phyloP scores from a whole-genome alignment of 441 rosid species.

The Kokia cookei region DNA sequence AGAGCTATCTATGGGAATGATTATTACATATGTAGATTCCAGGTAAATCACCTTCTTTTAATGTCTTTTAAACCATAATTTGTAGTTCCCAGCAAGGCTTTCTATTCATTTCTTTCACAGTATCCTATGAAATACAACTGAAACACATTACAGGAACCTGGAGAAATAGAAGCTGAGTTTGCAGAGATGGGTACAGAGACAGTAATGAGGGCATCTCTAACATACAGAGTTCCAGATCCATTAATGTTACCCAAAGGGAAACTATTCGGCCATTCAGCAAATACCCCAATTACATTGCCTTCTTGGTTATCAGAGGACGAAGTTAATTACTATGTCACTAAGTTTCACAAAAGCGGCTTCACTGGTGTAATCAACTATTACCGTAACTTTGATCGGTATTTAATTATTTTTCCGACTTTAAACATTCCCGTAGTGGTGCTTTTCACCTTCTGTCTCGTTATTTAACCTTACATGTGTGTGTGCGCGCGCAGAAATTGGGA shows the following conservation, averaged over 20 bases:
- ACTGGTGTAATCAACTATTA: too few species aligned
- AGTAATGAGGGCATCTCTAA: not conserved
- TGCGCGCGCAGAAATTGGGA: conserved; percentile 18
- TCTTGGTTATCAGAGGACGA: conserved; percentile 11
- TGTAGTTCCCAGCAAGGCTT: not conserved
- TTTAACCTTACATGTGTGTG: not conserved
- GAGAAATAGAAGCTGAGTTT: conserved; percentile 3
- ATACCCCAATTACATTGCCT: not conserved
- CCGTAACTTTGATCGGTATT: too few species aligned
- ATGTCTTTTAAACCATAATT: not conserved
- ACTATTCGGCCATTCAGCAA: conserved; percentile 5
- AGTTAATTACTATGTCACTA: not conserved
- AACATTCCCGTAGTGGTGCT: too few species aligned
- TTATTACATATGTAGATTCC: conserved; percentile 39
- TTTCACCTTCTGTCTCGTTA: not conserved
- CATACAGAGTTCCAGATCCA: not conserved
- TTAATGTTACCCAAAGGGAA: not conserved
- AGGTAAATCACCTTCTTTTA: conserved; percentile 19
- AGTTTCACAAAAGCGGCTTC: not conserved
- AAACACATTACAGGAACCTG: not conserved
- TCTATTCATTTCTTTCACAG: too few species aligned
- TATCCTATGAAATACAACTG: too few species aligned
- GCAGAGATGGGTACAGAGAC: not conserved
- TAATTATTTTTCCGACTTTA: too few species aligned
- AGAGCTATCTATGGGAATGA: conserved; percentile 35